phyloP scores from a whole-genome alignment of 495 filamentous ascomycete genomes.

The Penicillium riverlandense region DNA sequence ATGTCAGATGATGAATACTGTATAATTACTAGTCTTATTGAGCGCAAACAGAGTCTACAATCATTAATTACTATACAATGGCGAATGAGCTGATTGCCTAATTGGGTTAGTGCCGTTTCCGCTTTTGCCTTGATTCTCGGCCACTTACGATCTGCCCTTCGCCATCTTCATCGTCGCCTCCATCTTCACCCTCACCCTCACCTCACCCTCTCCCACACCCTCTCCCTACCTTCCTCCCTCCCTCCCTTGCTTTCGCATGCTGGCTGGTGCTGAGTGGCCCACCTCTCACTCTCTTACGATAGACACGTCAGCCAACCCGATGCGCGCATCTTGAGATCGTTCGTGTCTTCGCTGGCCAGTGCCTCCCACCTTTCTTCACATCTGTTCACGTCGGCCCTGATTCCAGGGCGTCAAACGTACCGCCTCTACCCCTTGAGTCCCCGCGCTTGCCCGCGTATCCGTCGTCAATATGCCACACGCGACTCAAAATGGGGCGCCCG shows the following conservation, averaged over 20 bases:
- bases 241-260: not conserved
- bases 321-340: slow-evolving; percentile 5
- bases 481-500: slow-evolving; percentile 21
- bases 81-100: slow-evolving; percentile 13
- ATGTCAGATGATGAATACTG: slow-evolving; percentile 9
- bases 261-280: too few species aligned
- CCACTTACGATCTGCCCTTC: not conserved
- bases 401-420: not conserved
- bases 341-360: slow-evolving; percentile 3
- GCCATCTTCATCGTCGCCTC: not conserved
- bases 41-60: not conserved
- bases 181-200: not conserved
- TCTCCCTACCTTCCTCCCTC: slow-evolving; percentile 1
- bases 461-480: slow-evolving; percentile 42
- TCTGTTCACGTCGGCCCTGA: not conserved
- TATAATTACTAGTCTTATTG: too few species aligned
- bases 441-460: not conserved
- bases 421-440: not conserved
- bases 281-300: not conserved
- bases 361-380: not conserved
- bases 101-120: slow-evolving; percentile 9
- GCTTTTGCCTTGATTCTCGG: not conserved
- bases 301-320: not conserved
- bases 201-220: not conserved
- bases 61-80: not conserved